phyloP scores from a whole-genome alignment of 805 yeast genomes.

The Candida chauliodis region DNA sequence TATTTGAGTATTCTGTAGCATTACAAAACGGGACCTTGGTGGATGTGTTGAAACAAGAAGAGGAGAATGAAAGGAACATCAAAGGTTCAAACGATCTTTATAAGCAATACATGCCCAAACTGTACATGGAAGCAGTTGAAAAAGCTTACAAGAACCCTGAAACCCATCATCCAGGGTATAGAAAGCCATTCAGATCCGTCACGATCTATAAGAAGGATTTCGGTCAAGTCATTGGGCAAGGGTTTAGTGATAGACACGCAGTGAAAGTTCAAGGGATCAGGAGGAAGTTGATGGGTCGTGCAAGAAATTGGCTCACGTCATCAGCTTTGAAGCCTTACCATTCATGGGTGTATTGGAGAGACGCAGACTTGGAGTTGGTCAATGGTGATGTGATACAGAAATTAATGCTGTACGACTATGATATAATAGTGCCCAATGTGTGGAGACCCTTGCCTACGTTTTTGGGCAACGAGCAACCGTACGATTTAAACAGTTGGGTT shows the following conservation, averaged over 20 bases:
- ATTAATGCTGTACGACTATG: conserved; percentile 65
- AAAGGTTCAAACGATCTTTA: conserved; percentile 62
- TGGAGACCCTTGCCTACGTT: conserved; percentile 97
- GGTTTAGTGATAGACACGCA: conserved; percentile 79
- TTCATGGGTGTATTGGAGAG: conserved; percentile 92
- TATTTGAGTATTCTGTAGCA: conserved; percentile 61
- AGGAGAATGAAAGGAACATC: conserved; percentile 28
- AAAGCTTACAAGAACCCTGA: conserved; percentile 61
- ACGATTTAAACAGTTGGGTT: conserved; percentile 95
- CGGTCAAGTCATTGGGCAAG: conserved; percentile 82
- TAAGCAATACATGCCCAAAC: conserved; percentile 64
- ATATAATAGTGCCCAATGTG: conserved; percentile 81
- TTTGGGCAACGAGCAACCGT: conserved; percentile 87
- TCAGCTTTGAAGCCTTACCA: conserved; percentile 77
- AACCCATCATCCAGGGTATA: conserved; percentile 53
- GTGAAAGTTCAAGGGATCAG: conserved; percentile 83
- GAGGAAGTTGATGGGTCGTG: conserved; percentile 81
- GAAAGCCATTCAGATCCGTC: conserved; percentile 70
- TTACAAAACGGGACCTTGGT: conserved; percentile 68
- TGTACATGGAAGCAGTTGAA: conserved; percentile 53
- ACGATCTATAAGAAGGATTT: conserved; percentile 80
- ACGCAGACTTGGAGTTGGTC: conserved; percentile 78
- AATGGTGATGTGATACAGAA: conserved; percentile 74
- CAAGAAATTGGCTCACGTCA: conserved; percentile 78
- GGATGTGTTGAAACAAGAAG: conserved; percentile 39